Evolutionary conservation across 305 asterid genomes (phyloP).

Genomic region (Fraxinus albicans): DNA sequence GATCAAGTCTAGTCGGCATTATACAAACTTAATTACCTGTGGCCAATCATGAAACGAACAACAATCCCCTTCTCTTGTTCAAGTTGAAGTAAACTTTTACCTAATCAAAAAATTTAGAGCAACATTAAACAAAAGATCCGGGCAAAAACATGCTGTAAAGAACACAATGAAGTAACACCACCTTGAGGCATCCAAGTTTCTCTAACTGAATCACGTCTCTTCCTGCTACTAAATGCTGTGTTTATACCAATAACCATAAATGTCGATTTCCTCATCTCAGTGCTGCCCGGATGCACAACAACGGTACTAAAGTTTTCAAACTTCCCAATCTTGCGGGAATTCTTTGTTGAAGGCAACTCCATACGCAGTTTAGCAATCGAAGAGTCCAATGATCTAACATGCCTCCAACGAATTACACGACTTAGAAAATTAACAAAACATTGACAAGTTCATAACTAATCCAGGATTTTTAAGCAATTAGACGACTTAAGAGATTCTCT

Average conservation of each 20-base stretch:
- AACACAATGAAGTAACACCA: conserved; percentile 3
- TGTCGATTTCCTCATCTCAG: conserved; percentile 34
- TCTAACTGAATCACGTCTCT: conserved; percentile 84
- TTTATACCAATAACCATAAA: conserved; percentile 81
- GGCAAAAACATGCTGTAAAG: background rate
- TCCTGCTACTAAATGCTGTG: conserved; percentile 87
- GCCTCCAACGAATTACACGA: conserved; percentile 7
- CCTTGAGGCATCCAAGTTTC: conserved; percentile 96
- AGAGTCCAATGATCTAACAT: conserved; percentile 46
- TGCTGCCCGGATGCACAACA: conserved; percentile 4
- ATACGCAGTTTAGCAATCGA: conserved; percentile 49
- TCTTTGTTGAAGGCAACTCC: conserved; percentile 49
- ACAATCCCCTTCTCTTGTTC: conserved; percentile 83
- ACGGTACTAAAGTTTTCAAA: conserved; percentile 28
- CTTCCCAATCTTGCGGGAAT: conserved; percentile 28
- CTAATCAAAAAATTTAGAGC: conserved; percentile 29
- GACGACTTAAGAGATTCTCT: background rate
- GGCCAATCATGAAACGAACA: conserved; percentile 85
- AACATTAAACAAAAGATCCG: background rate
- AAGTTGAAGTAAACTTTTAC: conserved; percentile 55
- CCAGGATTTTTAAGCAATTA: background rate
- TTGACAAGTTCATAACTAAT: background rate
- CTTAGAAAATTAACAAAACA: conserved; percentile 7
- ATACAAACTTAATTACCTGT: conserved; percentile 46
- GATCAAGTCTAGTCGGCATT: background rate